Base-by-base conservation (phyloP, 352 stramenopile genomes). In the Phytophthora sp. region DNA sequence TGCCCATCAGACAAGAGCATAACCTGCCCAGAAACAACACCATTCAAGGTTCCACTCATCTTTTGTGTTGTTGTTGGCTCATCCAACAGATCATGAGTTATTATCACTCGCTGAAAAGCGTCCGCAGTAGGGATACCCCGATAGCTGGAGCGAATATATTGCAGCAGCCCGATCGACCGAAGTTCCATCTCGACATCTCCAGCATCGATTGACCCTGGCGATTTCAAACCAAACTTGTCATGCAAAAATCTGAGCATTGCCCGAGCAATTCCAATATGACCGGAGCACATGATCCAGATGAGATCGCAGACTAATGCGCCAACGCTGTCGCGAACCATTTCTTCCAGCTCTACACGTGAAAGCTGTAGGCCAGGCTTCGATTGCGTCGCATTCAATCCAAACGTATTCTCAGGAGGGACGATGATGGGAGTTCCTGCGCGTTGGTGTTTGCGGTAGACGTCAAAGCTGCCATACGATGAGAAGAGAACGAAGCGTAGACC, bases 261-360 rank as follows among this genome's bases (percentile, higher is more conserved):
- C 74, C 51, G 41, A 66, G 63, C 69, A 71, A 77, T 71, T 41
- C 63, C 69, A 24, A 72, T 74, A 55, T 77, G 69, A 71, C 57
- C 63, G 3, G 64, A 72, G 44, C 49, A 66, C 37, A 77, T 35
- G 20, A 57, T 49, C 56, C 30, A 35, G 9, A 35, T 3, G 30
- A 35, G 30, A 35, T n/a, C 30, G 30, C 10, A 35, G 30, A n/a
- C 30, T 35, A 13, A 35, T 62, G 32, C 41, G 8, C 57, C 48
- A 62, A 54, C 57, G 38, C 45, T 74, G 41, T 42, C 30, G 7
- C 43, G 24, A 62, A 66, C 44, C 62, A 77, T 69, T 59, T 72
- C 51, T 20, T 54, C 32, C 54, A 62, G 32, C 23, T 62, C 54
- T 38, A 26, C 42, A 60, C 49, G 35, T 56, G 41, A 64, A 41